Evolutionary conservation across 768 basidiomycete species (phyloP).

Genomic region (Mycena indigotica): DNA sequence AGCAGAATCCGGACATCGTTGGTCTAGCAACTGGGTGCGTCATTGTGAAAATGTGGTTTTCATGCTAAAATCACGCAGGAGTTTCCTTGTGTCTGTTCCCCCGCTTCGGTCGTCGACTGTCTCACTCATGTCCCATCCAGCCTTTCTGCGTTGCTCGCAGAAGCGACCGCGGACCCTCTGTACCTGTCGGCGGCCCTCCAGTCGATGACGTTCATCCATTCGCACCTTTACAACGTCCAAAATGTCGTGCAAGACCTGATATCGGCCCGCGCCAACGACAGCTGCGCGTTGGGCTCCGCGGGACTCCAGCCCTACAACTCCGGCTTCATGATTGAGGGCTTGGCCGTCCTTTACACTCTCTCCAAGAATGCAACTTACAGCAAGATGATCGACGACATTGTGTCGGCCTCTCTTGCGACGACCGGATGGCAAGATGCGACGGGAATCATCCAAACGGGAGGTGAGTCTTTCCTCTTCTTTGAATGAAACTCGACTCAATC

Average conservation of each 20-base stretch:
- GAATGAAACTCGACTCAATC: not conserved
- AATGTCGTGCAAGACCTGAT: constrained; percentile 2
- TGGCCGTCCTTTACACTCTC: constrained; percentile 7
- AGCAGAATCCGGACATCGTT: not conserved
- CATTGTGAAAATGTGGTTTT: not conserved
- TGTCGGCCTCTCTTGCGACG: constrained; percentile 1
- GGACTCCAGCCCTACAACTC: not conserved
- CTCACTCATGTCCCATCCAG: not conserved
- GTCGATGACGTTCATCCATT: not conserved
- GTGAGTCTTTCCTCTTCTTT: not conserved
- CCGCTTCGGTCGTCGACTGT: not conserved
- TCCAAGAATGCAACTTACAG: constrained; percentile 1
- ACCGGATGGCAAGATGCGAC: not conserved
- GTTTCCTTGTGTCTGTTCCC: not conserved
- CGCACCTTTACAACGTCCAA: not conserved
- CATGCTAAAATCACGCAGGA: not conserved
- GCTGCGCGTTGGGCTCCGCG: not conserved
- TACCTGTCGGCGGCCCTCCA: constrained; percentile 5
- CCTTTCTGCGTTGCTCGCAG: constrained; percentile 14
- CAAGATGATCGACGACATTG: not conserved
- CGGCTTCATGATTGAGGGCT: constrained; percentile 9
- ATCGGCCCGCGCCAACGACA: not conserved
- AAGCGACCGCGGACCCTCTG: constrained; percentile 10
- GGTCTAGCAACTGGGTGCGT: not conserved
- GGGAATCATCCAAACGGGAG: constrained; percentile 6